Base-by-base conservation (phyloP, 768 basidiomycete species). In the Trametes coccinea region DNA sequence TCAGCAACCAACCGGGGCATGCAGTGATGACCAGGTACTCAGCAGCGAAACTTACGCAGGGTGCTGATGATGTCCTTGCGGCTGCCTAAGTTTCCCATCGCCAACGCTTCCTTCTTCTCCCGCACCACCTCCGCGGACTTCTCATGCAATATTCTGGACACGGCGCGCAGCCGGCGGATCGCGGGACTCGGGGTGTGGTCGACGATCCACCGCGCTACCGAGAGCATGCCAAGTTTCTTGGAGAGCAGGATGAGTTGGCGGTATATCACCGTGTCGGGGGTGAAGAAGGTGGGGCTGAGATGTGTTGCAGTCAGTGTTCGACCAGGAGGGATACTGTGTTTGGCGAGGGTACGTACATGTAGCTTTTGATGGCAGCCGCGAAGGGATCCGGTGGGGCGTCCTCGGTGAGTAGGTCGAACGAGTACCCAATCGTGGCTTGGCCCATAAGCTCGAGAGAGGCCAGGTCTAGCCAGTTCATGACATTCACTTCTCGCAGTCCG, bases 31-130 rank as follows among this genome's bases (percentile, higher is more conserved):
- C n/a, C n/a, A n/a, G n/a, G n/a, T n/a, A n/a, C n/a, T n/a, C n/a
- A n/a, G n/a, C n/a, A n/a, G n/a, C n/a, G n/a, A n/a, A n/a, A 66
- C 77, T 53, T 62, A 82, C 80, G 70, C n/a, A 82, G 64, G 41
- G 80, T 72, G 54, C 76, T 81, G 58, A 82, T 73, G 34, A 84
- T 75, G 63, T 82, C 81, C 39, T 78, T 77, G 8, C 77, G 77
- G 50, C 68, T 67, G 1, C 40, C 57, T 8, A n/a, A 4, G 4
- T 76, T 44, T 27, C 61, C 68, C 29, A 46, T 43, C 7, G 56
- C 44, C 75, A 64, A 33, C 53, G 73, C 73, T 29, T 54, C 59
- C 53, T 75, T 72, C 64, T 80, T 80, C 50, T 72, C 66, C 51
- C 71, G 64, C 47, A 82, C 66, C 40, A 84, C 80, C 3, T 69